phyloP scores from a whole-genome alignment of 2,329 filamentous ascomycete genomes.

The Thielaviopsis musarum region DNA sequence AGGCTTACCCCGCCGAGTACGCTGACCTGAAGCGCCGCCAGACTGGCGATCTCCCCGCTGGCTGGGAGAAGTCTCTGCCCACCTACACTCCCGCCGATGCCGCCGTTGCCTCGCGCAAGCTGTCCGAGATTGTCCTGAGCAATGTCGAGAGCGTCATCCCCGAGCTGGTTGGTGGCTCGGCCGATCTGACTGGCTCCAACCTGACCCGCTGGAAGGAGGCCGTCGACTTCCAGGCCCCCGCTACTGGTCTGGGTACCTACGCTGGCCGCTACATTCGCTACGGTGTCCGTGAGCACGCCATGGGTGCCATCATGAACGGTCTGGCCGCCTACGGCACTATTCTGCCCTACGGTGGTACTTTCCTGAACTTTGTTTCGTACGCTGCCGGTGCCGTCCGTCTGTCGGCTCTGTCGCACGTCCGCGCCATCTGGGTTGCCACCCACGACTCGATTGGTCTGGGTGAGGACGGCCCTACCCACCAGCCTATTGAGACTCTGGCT shows the following conservation, averaged over 20 bases:
- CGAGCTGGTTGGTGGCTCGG: slow-evolving; percentile 88
- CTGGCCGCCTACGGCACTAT: slow-evolving; percentile 88
- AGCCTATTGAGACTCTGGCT: slow-evolving; percentile 94
- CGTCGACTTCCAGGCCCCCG: slow-evolving; percentile 89
- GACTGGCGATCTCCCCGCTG: slow-evolving; percentile 71
- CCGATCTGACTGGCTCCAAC: slow-evolving; percentile 96
- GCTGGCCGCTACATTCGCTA: slow-evolving; percentile 83
- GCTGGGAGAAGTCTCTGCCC: slow-evolving; percentile 89
- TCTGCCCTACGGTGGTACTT: slow-evolving; percentile 87
- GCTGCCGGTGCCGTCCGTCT: slow-evolving; percentile 89
- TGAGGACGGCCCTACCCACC: slow-evolving; percentile 96
- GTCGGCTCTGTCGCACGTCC: slow-evolving; percentile 78
- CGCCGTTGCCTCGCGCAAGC: slow-evolving; percentile 84
- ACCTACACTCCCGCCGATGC: slow-evolving; percentile 74
- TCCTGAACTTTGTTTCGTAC: slow-evolving; percentile 99
- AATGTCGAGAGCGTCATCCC: slow-evolving; percentile 72
- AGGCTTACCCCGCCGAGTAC: slow-evolving; percentile 61
- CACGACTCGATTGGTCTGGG: slow-evolving; percentile 99
- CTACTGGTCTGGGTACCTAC: slow-evolving; percentile 74
- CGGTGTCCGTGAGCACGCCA: slow-evolving; percentile 81
- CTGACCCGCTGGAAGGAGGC: slow-evolving; percentile 96
- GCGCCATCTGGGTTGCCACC: slow-evolving; percentile 87
- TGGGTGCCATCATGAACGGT: slow-evolving; percentile 91
- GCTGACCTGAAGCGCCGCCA: slow-evolving; percentile 70
- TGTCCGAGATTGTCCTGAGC: slow-evolving; percentile 83